Evolutionary conservation across 345 rosid genomes (phyloP).

Genomic region (Garcia nutans): DNA sequence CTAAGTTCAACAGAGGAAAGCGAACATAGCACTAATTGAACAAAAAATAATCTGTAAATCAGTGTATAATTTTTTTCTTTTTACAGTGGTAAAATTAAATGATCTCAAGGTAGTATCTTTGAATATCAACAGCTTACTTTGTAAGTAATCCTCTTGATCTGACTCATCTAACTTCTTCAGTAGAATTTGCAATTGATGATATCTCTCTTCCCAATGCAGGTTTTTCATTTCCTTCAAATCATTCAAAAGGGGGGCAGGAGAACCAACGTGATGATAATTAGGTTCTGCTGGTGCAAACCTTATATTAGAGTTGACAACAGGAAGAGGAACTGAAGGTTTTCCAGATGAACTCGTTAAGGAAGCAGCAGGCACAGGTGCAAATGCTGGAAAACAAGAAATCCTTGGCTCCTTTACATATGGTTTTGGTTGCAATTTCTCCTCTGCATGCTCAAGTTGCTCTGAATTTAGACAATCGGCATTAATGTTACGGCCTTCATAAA

Average conservation of each 20-base stretch:
- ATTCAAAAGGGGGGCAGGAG: constrained; percentile 25
- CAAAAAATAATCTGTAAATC: constrained; percentile 22
- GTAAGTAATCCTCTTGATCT: constrained; percentile 57
- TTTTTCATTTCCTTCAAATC: constrained; percentile 33
- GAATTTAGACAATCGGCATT: constrained; percentile 24
- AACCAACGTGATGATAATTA: constrained; percentile 26
- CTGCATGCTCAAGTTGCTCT: constrained; percentile 24
- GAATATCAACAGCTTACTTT: constrained; percentile 46
- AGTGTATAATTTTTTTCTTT: not conserved
- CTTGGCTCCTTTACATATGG: constrained; percentile 43
- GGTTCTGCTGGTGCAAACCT: constrained; percentile 41
- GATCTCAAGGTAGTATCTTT: constrained; percentile 4
- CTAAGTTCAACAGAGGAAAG: constrained; percentile 76
- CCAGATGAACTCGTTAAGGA: constrained; percentile 40
- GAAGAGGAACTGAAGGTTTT: constrained; percentile 41
- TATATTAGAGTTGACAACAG: constrained; percentile 38
- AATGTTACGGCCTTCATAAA: constrained; percentile 22
- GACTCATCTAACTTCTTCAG: constrained; percentile 58
- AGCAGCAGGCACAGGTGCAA: constrained; percentile 39
- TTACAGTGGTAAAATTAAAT: constrained; percentile 12
- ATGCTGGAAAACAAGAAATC: constrained; percentile 39
- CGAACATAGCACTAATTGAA: constrained; percentile 62
- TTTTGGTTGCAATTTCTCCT: constrained; percentile 31
- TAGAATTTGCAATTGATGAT: constrained; percentile 54
- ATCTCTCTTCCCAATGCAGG: constrained; percentile 77